Percentiles rank a stretch among this genome's conserved stretches.
phyloP scores from a whole-genome alignment of 2,329 filamentous ascomycete species.

The Periconia sp. region DNA sequence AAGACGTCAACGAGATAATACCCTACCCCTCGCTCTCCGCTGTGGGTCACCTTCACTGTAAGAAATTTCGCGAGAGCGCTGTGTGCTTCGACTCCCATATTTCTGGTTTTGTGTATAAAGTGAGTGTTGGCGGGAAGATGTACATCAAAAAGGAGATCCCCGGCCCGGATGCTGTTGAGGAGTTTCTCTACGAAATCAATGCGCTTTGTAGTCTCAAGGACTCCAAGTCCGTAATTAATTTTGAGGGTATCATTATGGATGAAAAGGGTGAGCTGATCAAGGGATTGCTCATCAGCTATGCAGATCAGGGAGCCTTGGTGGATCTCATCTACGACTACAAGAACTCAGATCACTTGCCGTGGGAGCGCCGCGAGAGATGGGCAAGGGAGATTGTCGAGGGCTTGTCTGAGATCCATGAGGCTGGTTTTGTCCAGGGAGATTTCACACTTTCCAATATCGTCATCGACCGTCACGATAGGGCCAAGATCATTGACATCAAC shows the following conservation, averaged over 20 bases:
- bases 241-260: conserved; percentile 88
- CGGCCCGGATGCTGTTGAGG: conserved; percentile 91
- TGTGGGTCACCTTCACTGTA: conserved; percentile 70
- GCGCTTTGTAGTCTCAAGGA: conserved; percentile 79
- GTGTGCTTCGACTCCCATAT: conserved; percentile 89
- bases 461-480: conserved; percentile 81
- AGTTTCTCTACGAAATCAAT: conserved; percentile 97
- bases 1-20: conserved; percentile 95
- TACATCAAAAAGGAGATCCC: conserved; percentile 99
- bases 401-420: conserved; percentile 90
- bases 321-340: conserved; percentile 86
- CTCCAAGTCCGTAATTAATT: conserved; percentile 79
- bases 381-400: conserved; percentile 89
- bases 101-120: conserved; percentile 97
- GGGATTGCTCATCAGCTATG: conserved; percentile 87
- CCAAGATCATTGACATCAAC: conserved; percentile 99
- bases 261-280: conserved; percentile 76
- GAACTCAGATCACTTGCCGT: conserved; percentile 61
- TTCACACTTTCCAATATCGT: conserved; percentile 98
- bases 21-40: conserved; percentile 76
- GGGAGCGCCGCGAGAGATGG: conserved; percentile 82
- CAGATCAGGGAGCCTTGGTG: conserved; percentile 83
- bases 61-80: conserved; percentile 71
- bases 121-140: conserved; percentile 70
- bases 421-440: conserved; percentile 95